Conservation (phyloP, 768 basidiomycete species). For the Suillus plorans region DNA sequence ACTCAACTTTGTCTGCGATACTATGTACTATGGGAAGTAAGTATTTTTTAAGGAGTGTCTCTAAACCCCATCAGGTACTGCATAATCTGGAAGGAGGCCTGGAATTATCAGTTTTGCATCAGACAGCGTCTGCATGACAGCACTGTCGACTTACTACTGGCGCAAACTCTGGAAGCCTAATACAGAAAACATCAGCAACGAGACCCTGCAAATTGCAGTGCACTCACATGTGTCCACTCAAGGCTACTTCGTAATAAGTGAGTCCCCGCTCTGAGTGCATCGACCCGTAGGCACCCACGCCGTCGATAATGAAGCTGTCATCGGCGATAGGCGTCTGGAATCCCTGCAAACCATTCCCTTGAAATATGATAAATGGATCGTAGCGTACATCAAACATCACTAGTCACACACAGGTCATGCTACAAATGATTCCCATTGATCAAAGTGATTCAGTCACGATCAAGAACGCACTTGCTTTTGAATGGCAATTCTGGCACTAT, state of each 20-base stretch:
- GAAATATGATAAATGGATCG: not conserved
- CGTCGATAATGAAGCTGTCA: not conserved
- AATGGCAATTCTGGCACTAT: not conserved
- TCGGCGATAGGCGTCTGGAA: not conserved
- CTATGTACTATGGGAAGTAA: not conserved
- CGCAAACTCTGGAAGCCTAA: not conserved
- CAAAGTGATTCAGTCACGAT: not conserved
- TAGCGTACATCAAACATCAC: not conserved
- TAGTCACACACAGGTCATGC: not conserved
- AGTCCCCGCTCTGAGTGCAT: not conserved
- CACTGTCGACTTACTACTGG: not conserved
- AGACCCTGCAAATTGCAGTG: not conserved
- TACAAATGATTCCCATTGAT: not conserved
- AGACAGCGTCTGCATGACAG: not conserved
- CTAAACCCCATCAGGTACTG: not conserved
- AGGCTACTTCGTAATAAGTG: not conserved
- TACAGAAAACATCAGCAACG: not conserved
- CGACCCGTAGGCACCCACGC: not conserved
- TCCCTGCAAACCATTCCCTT: not conserved
- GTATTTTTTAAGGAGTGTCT: not conserved
- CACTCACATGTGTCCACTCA: not conserved
- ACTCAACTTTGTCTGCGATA: not conserved
- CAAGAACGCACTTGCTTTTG: not conserved
- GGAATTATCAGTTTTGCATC: not conserved
- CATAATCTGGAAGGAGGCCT: not conserved